These are phyloP conservation scores for Elsinoe arachidis DNA, from an alignment of 2,329 filamentous ascomycete species.

Conservation along the genomic window DNA sequence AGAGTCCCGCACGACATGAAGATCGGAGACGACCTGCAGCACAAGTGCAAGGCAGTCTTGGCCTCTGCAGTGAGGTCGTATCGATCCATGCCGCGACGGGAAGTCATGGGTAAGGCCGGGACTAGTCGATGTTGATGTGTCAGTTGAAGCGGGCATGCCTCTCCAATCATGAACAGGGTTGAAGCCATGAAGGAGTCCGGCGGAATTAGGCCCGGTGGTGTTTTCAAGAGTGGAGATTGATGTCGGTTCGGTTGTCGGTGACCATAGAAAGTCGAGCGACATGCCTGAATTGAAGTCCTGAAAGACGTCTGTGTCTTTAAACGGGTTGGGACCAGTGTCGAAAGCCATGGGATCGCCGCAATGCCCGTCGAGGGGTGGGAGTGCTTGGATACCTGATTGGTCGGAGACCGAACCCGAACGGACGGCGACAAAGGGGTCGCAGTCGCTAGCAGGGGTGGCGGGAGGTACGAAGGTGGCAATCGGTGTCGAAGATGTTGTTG, in stretches of 20 bases:
- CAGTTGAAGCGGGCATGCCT: conserved; percentile 10
- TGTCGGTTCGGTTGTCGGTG: conserved; percentile 9
- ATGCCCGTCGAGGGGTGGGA: conserved; percentile 2
- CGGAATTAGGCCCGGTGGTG: background rate
- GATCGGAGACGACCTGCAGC: conserved; percentile 13
- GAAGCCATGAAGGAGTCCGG: background rate
- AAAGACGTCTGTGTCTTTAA: conserved; percentile 13
- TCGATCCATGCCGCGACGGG: background rate
- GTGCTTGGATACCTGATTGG: conserved; percentile 7
- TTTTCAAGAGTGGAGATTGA: conserved; percentile 1
- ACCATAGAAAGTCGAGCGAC: conserved; percentile 13
- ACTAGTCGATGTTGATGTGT: conserved; percentile 8
- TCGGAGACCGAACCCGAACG: conserved; percentile 11
- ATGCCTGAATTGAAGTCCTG: conserved; percentile 13
- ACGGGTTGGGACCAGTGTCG: conserved; percentile 5
- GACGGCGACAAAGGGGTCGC: conserved; percentile 6
- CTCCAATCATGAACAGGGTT: background rate
- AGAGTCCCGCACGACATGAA: conserved; percentile 12
- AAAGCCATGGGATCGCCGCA: conserved; percentile 11
- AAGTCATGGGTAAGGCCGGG: conserved; percentile 11
- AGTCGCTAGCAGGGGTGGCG: conserved; percentile 10
- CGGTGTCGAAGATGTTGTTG: conserved; percentile 1
- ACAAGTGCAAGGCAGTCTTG: conserved; percentile 14
- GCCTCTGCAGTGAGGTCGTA: conserved; percentile 3
- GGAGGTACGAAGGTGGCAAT: conserved; percentile 7